Evolutionary conservation across 2,329 filamentous ascomycete species (phyloP), one percentile per base, ranked within the genome.

Genomic region (Exophiala sp.): DNA sequence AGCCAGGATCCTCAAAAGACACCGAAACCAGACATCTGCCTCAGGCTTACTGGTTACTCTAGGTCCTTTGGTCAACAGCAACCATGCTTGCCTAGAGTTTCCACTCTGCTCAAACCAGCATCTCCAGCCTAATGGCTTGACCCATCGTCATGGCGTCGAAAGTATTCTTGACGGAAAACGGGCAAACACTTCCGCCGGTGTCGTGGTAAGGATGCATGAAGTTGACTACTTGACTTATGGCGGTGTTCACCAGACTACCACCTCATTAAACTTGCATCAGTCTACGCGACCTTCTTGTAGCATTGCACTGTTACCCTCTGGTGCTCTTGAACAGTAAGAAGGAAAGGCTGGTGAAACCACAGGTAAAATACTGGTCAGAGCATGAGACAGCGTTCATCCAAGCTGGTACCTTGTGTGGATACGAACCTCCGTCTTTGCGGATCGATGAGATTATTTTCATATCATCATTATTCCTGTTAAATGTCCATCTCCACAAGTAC

Each of bases 121-220:
- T 57, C 51, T 57, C 51, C 47, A 60, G 57, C 57, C 57, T 55
- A 56, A 48, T 44, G 50, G 47, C 49, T 45, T 36, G 20, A 21
- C 36, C 20, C 21, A 21, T 43, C 41, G 41, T 43, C 41, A 43
- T 43, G 41, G 41, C 29, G 11, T 24, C 41, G 2, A 8, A 14
- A 32, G 9, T n/a, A 11, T n/a, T 14, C 10, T 20, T 24, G 41
- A 43, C 20, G 41, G 21, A 11, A 43, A 43, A 32, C 20, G 21
- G 41, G 41, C 20, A 43, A 20, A 12, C n/a, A 29, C 41, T 24
- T 24, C 21, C 41, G 21, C 41, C 41, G 18, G 18, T 43, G 41
- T 29, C 24, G 24, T 29, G 24, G 24, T 29, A 29, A 29, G 7
- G 7, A 5, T 24, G 41, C 35, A 38, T 5, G 35, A 16, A 38